Evolutionary conservation across 306 rosid genomes (phyloP).

Genomic region (Spatholobus suberectus): DNA sequence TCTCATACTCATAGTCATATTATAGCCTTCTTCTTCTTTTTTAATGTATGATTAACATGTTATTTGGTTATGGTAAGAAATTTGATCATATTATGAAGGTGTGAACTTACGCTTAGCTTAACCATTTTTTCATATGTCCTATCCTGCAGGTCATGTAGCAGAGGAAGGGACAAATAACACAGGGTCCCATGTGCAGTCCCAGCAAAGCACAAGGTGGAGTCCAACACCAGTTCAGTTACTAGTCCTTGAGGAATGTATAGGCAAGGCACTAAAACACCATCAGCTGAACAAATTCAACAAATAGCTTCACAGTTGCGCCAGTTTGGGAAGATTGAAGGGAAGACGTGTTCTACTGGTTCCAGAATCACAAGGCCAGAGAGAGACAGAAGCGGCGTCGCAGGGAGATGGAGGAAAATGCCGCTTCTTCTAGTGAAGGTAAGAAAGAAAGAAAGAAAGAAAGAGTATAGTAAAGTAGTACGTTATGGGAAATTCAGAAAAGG

Average conservation of each 20-base stretch:
- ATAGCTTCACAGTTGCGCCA: conserved; percentile 62
- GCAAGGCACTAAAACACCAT: conserved; percentile 67
- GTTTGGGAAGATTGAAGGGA: conserved; percentile 80
- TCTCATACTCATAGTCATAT: not conserved
- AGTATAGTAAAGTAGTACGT: not conserved
- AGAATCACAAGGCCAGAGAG: conserved; percentile 85
- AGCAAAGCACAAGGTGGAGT: conserved; percentile 68
- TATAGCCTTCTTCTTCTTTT: not conserved
- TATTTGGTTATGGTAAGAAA: not conserved
- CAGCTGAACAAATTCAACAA: conserved; percentile 72
- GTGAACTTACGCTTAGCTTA: not conserved
- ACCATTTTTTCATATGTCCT: not conserved
- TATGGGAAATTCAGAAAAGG: conserved; percentile 30
- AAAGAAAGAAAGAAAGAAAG: not conserved
- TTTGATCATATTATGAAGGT: not conserved
- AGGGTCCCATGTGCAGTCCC: conserved; percentile 29
- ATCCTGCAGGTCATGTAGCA: conserved; percentile 26
- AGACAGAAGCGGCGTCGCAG: conserved; percentile 68
- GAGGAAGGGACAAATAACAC: conserved; percentile 37
- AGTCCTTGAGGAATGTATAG: conserved; percentile 66
- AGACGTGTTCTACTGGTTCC: conserved; percentile 87
- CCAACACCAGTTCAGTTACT: conserved; percentile 75
- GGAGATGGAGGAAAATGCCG: conserved; percentile 48
- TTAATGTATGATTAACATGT: not conserved
- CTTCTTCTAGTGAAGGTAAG: conserved; percentile 23